Conservation (phyloP, 306 rosid species). For the Mimosa bimucronata region DNA sequence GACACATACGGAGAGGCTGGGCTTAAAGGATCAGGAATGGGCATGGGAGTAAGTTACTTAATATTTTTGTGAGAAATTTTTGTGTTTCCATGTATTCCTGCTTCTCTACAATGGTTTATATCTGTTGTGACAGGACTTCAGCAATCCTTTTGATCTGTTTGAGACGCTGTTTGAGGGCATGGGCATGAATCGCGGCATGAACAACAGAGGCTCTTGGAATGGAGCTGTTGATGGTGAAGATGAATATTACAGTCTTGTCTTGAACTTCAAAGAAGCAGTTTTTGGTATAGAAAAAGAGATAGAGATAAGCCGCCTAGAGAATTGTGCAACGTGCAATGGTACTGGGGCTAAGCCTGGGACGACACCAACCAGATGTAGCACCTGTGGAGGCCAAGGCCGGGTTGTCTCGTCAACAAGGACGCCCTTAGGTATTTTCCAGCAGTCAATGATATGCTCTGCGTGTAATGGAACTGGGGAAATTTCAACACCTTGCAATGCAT, state of each 20-base stretch:
- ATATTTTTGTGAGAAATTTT: conserved; percentile 23
- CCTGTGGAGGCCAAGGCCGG: conserved; percentile 98
- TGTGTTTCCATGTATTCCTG: conserved; percentile 12
- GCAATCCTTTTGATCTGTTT: conserved; percentile 55
- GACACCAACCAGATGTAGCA: conserved; percentile 71
- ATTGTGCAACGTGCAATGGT: conserved; percentile 90
- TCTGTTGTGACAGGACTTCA: conserved; percentile 49
- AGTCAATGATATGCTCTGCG: conserved; percentile 94
- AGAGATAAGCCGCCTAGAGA: conserved; percentile 84
- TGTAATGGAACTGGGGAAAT: conserved; percentile 90
- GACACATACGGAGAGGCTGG: conserved; percentile 98
- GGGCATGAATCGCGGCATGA: conserved; percentile 55
- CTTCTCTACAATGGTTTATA: conserved; percentile 27
- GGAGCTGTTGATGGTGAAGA: conserved; percentile 57
- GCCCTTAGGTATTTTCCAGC: conserved; percentile 97
- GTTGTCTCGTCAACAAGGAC: conserved; percentile 91
- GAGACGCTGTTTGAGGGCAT: conserved; percentile 57
- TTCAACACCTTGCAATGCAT: conserved; percentile 86
- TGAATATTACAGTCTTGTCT: conserved; percentile 82
- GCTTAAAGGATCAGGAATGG: conserved; percentile 87
- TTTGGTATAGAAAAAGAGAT: conserved; percentile 97
- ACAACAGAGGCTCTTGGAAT: conserved; percentile 48
- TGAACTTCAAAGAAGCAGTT: conserved; percentile 93
- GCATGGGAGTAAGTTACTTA: conserved; percentile 75
- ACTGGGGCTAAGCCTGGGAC: conserved; percentile 98